Evolutionary conservation across 2,329 filamentous ascomycete genomes (phyloP).

Genomic region (Drechslerella dactyloides): DNA sequence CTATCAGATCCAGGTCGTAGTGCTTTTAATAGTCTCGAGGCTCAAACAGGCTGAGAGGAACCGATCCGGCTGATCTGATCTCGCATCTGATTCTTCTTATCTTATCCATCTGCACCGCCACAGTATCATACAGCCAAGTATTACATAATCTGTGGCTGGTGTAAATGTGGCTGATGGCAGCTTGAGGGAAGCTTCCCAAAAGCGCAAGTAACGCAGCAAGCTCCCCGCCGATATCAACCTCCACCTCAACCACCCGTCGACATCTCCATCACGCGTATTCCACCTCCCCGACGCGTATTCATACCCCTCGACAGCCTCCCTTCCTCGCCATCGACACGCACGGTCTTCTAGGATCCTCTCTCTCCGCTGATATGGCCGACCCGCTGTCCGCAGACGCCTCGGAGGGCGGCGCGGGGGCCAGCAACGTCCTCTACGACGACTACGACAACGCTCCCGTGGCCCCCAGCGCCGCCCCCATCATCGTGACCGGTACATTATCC

Average conservation of each 20-base stretch:
- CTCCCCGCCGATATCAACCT: neutral
- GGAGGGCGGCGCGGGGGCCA: slow-evolving; percentile 39
- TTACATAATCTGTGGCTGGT: neutral
- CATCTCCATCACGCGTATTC: too few relatives aligned
- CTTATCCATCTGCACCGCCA: too few relatives aligned
- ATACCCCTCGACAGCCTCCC: too few relatives aligned
- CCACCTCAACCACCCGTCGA: too few relatives aligned
- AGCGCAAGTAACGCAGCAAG: slow-evolving; percentile 18
- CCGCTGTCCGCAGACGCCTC: slow-evolving; percentile 32
- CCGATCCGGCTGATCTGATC: too few relatives aligned
- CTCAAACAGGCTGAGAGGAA: too few relatives aligned
- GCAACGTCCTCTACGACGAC: slow-evolving; percentile 36
- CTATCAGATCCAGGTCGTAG: too few relatives aligned
- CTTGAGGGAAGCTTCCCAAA: slow-evolving; percentile 7
- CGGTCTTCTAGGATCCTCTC: too few relatives aligned
- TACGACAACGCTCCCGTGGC: slow-evolving; percentile 21
- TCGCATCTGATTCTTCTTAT: too few relatives aligned
- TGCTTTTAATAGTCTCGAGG: too few relatives aligned
- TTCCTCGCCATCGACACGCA: too few relatives aligned
- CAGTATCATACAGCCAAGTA: neutral
- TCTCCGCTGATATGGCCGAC: slow-evolving; percentile 27
- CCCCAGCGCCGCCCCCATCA: slow-evolving; percentile 6
- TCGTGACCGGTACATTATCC: slow-evolving; percentile 29
- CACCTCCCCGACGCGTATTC: too few relatives aligned
- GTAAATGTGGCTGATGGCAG: slow-evolving; percentile 1